A percentile compares a stretch with the other conserved stretches of the same genome.
These are phyloP conservation scores for Gaultheria prostrata DNA, from an alignment of 148 eudicot species.

Conservation along the genomic window DNA sequence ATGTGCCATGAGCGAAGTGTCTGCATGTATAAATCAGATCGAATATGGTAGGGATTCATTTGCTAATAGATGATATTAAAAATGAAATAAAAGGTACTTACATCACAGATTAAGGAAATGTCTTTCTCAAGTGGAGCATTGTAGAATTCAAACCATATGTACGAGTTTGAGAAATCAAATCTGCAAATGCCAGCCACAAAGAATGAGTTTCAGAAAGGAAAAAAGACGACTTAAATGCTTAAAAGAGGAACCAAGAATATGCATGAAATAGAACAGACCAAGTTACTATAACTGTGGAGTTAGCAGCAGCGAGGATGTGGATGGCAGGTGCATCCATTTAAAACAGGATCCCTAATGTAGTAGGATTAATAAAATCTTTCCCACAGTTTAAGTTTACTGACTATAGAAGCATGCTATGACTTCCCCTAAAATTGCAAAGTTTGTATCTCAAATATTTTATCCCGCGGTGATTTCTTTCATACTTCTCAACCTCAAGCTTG, in stretches of 20 bases:
- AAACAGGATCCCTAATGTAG: neutral
- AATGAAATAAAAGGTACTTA: slow-evolving; percentile 40
- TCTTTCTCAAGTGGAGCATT: slow-evolving; percentile 82
- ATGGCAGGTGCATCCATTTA: neutral
- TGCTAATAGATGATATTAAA: neutral
- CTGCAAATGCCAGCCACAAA: slow-evolving; percentile 36
- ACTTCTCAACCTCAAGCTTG: neutral
- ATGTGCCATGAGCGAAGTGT: slow-evolving; percentile 93
- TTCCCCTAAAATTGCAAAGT: neutral
- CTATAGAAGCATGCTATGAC: neutral
- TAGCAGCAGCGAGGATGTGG: neutral
- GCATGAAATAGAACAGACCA: neutral
- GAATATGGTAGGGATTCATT: neutral
- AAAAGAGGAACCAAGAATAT: neutral
- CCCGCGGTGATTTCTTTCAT: neutral
- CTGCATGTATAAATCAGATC: slow-evolving; percentile 36
- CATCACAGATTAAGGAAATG: slow-evolving; percentile 72
- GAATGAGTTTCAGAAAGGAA: slow-evolving; percentile 8
- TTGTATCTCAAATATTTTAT: neutral
- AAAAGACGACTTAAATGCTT: neutral
- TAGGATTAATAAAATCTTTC: neutral
- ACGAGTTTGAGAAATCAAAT: slow-evolving; percentile 74
- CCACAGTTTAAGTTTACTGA: neutral
- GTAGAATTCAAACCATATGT: slow-evolving; percentile 93
- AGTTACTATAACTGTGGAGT: neutral